A percentile compares a stretch with the other conserved stretches of the same genome.
Evolutionary conservation across 2,329 filamentous ascomycete genomes (phyloP).

Genomic region (Cadophora malorum): DNA sequence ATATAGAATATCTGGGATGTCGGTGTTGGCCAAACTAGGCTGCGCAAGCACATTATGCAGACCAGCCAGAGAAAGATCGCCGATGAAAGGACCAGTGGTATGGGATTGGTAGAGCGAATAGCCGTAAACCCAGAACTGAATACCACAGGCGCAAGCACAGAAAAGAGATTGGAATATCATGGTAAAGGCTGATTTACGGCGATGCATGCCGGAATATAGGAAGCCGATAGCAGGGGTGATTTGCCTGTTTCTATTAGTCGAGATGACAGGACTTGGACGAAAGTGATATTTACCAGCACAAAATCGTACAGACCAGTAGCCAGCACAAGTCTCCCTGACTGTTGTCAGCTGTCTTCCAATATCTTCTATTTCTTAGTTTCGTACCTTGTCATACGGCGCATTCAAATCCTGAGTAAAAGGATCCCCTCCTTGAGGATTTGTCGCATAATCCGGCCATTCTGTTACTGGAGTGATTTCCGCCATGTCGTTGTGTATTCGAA

Average conservation of each 20-base stretch:
- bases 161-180: constrained; percentile 23
- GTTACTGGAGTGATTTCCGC: constrained; percentile 15
- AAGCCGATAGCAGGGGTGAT: constrained; percentile 22
- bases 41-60: constrained; percentile 20
- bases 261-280: neutral
- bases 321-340: constrained; percentile 18
- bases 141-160: constrained; percentile 17
- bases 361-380: no score
- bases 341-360: neutral
- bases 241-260: constrained; percentile 1
- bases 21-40: constrained; percentile 19
- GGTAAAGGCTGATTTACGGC: constrained; percentile 24
- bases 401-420: constrained; percentile 24
- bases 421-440: constrained; percentile 18
- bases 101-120: constrained; percentile 22
- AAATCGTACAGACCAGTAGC: constrained; percentile 10
- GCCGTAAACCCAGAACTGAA: constrained; percentile 21
- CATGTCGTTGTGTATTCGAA: neutral
- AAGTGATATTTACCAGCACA: neutral
- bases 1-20: constrained; percentile 23
- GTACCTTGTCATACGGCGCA: constrained; percentile 22
- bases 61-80: constrained; percentile 20
- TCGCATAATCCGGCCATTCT: constrained; percentile 22
- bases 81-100: constrained; percentile 18
- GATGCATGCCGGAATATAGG: constrained; percentile 22